Evolutionary conservation across 2,329 filamentous ascomycete genomes (phyloP).

Genomic region (Exophiala viscosa): DNA sequence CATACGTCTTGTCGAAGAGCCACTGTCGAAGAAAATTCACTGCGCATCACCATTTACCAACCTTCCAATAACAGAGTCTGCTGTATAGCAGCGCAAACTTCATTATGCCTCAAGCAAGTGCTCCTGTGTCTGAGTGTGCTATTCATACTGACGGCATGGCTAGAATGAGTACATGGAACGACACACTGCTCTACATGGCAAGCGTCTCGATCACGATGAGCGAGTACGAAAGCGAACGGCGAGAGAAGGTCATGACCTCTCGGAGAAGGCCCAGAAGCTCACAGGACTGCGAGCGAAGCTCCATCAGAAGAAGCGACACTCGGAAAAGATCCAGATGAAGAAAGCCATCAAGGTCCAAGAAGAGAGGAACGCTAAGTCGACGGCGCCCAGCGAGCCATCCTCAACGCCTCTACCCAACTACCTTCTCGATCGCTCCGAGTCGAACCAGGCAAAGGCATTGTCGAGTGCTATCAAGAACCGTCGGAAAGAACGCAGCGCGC

Average conservation of each 20-base stretch:
- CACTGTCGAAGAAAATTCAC: no score
- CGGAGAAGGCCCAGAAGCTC: constrained; percentile 87
- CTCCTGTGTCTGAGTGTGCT: no score
- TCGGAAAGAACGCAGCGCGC: constrained; percentile 85
- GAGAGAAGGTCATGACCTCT: constrained; percentile 82
- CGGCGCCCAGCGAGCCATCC: constrained; percentile 71
- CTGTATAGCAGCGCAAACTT: no score
- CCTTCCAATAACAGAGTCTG: no score
- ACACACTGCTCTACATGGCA: constrained; percentile 64
- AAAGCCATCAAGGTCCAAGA: constrained; percentile 93
- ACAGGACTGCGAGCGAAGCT: constrained; percentile 89
- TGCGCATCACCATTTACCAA: no score
- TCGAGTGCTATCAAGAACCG: constrained; percentile 92
- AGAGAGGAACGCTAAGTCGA: constrained; percentile 89
- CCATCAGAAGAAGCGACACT: constrained; percentile 86
- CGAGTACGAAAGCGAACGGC: constrained; percentile 80
- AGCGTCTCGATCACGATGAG: constrained; percentile 79
- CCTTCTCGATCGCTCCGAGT: constrained; percentile 77
- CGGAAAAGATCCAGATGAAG: constrained; percentile 98
- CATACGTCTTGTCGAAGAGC: no score
- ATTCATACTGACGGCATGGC: no score
- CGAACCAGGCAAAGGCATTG: constrained; percentile 68
- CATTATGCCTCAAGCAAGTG: no score
- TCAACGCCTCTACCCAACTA: constrained; percentile 85
- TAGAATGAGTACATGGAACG: constrained; percentile 54